Percentiles rank a stretch among this genome's conserved stretches.
These are phyloP conservation scores for Alternaria arborescens DNA, from an alignment of 2,329 filamentous ascomycete genomes.

Conservation along the genomic window DNA sequence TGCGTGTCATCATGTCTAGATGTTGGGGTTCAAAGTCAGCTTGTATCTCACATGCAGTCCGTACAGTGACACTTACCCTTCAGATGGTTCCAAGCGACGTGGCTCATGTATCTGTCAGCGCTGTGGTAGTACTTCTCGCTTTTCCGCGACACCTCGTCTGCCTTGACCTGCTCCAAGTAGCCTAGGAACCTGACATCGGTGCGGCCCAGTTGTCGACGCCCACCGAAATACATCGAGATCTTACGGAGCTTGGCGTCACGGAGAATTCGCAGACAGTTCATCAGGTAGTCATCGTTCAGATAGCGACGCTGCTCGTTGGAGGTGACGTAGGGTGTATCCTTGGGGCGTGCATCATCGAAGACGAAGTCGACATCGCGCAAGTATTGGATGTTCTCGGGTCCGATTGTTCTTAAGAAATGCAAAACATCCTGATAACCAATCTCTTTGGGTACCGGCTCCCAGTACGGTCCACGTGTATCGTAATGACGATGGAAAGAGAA, in stretches of 20 bases:
- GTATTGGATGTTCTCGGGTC: slow-evolving; percentile 56
- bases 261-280: slow-evolving; percentile 57
- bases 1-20: slow-evolving; percentile 45
- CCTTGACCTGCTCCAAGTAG: slow-evolving; percentile 56
- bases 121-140: slow-evolving; percentile 23
- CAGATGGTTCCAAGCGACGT: slow-evolving; percentile 42
- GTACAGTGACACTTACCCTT: slow-evolving; percentile 13
- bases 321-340: slow-evolving; percentile 50
- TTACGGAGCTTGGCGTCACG: slow-evolving; percentile 54
- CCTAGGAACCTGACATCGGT: slow-evolving; percentile 56
- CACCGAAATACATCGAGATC: slow-evolving; percentile 54
- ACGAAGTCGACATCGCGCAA: slow-evolving; percentile 57
- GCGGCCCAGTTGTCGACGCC: slow-evolving; percentile 46
- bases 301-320: slow-evolving; percentile 58
- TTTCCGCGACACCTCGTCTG: slow-evolving; percentile 50
- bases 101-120: slow-evolving; percentile 45
- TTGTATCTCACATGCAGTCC: background rate
- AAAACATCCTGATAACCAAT: slow-evolving; percentile 58
- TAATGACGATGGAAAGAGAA: slow-evolving; percentile 56
- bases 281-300: slow-evolving; percentile 57
- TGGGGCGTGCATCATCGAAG: slow-evolving; percentile 57
- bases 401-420: slow-evolving; percentile 58
- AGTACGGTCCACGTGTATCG: slow-evolving; percentile 52
- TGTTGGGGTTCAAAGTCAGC: background rate
- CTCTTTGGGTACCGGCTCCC: slow-evolving; percentile 54